A percentile compares a stretch with the other conserved stretches of the same genome.
These are phyloP conservation scores for Bruguiera hainesii DNA, from an alignment of 441 rosid genomes.

Conservation along the genomic window DNA sequence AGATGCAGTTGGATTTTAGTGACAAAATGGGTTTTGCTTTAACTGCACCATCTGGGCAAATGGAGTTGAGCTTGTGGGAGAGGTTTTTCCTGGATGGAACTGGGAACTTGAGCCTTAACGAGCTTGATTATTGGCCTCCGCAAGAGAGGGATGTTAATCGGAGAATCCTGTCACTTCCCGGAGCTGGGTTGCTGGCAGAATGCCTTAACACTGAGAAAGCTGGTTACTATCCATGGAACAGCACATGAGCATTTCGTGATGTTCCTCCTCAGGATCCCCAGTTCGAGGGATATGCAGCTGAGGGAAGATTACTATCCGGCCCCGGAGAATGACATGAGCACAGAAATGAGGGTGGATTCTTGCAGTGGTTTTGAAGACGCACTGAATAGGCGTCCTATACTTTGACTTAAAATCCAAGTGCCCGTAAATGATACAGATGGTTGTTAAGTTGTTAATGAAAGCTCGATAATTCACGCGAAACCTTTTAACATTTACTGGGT, in stretches of 20 bases:
- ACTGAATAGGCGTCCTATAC: slow-evolving; percentile 50
- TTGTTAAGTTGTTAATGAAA: too few relatives aligned
- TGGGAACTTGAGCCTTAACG: slow-evolving; percentile 47
- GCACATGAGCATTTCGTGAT: slow-evolving; percentile 88
- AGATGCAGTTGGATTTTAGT: slow-evolving; percentile 77
- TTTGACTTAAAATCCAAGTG: slow-evolving; percentile 33
- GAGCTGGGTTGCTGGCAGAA: slow-evolving; percentile 58
- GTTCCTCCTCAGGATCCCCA: slow-evolving; percentile 48
- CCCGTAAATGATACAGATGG: too few relatives aligned
- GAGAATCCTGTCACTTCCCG: slow-evolving; percentile 73
- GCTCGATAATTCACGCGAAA: too few relatives aligned
- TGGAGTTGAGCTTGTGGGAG: slow-evolving; percentile 93
- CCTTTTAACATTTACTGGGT: too few relatives aligned
- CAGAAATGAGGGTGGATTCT: slow-evolving; percentile 78
- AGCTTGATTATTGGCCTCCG: slow-evolving; percentile 93
- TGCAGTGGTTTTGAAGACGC: slow-evolving; percentile 81
- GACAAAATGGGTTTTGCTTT: slow-evolving; percentile 68
- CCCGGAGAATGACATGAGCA: slow-evolving; percentile 74
- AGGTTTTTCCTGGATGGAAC: slow-evolving; percentile 77
- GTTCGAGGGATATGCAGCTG: slow-evolving; percentile 79
- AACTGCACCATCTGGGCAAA: slow-evolving; percentile 79
- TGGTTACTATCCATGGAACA: slow-evolving; percentile 77
- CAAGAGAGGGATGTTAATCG: slow-evolving; percentile 88
- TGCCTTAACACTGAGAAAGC: slow-evolving; percentile 61
- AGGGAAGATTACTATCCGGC: slow-evolving; percentile 92